Percentiles rank a stretch among this genome's conserved stretches.
phyloP scores from a whole-genome alignment of 2,329 filamentous ascomycete species.

The Penicillium rolfsii region DNA sequence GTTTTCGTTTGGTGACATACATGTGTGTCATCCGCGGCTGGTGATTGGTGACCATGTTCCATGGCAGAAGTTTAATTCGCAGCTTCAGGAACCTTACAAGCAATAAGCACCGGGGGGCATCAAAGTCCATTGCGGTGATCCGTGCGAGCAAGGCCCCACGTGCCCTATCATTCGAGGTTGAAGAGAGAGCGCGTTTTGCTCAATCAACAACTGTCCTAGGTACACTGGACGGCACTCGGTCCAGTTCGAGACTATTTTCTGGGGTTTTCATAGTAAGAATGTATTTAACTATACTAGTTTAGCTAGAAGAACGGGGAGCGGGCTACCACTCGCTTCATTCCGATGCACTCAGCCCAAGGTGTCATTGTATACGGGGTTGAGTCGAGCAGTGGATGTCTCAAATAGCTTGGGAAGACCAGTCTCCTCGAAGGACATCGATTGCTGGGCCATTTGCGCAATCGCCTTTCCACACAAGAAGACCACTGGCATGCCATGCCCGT shows the following conservation, averaged over 20 bases:
- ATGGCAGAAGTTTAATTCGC: not conserved
- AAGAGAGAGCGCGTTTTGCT: no score
- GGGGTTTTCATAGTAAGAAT: no score
- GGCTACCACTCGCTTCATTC: no score
- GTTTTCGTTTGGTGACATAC: not conserved
- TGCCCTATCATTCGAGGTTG: no score
- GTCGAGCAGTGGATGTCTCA: constrained; percentile 30
- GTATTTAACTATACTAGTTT: no score
- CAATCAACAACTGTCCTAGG: no score
- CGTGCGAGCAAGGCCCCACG: not conserved
- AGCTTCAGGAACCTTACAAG: not conserved
- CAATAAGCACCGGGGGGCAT: not conserved
- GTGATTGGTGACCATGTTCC: not conserved
- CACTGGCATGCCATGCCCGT: constrained; percentile 69
- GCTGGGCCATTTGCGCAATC: constrained; percentile 57
- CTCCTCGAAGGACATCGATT: constrained; percentile 29
- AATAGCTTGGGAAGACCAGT: constrained; percentile 38
- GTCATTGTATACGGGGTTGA: constrained; percentile 9
- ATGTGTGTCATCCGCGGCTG: not conserved
- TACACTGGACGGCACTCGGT: no score
- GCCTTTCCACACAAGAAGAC: constrained; percentile 63
- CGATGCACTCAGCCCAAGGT: not conserved
- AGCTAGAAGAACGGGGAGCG: no score
- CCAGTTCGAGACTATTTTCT: no score
- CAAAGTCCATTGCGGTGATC: not conserved